Evolutionary conservation across 495 filamentous ascomycete species (phyloP).

Genomic region (Talaromyces stipitatus): DNA sequence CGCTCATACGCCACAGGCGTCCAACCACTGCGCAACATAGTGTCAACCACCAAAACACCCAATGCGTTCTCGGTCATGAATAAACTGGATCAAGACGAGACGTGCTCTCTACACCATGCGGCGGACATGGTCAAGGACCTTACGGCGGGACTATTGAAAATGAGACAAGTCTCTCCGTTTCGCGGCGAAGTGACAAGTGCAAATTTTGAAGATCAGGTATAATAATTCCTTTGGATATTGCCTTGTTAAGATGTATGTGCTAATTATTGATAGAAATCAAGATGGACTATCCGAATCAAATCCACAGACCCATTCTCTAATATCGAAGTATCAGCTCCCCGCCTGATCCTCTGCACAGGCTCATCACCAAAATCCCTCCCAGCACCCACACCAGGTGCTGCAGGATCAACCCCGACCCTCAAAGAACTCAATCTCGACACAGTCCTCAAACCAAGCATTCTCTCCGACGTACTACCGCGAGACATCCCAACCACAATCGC

Average conservation of each 20-base stretch:
- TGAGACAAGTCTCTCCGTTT: slow-evolving; percentile 33
- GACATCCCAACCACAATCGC: slow-evolving; percentile 32
- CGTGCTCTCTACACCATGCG: slow-evolving; percentile 45
- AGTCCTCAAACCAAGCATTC: slow-evolving; percentile 45
- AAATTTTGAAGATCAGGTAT: slow-evolving; percentile 20
- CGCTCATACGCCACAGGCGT: slow-evolving; percentile 41
- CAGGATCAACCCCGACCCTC: slow-evolving; percentile 7
- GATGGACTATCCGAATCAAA: slow-evolving; percentile 39
- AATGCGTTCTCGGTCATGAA: slow-evolving; percentile 46
- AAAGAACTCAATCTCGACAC: slow-evolving; percentile 45
- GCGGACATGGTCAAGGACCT: slow-evolving; percentile 45
- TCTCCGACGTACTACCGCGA: slow-evolving; percentile 33
- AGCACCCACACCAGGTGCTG: slow-evolving; percentile 22
- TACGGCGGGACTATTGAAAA: slow-evolving; percentile 39
- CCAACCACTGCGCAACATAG: slow-evolving; percentile 40
- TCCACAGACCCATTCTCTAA: slow-evolving; percentile 16
- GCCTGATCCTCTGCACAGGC: slow-evolving; percentile 53
- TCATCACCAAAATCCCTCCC: slow-evolving; percentile 41
- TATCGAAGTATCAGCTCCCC: slow-evolving; percentile 26
- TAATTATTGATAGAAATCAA: slow-evolving; percentile 17
- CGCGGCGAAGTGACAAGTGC: slow-evolving; percentile 35
- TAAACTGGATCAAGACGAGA: slow-evolving; percentile 44
- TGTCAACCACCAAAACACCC: slow-evolving; percentile 34
- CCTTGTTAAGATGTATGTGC: slow-evolving; percentile 4
- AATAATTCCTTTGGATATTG: neutral